Percentiles rank a stretch among this genome's conserved stretches.
phyloP scores from a whole-genome alignment of 2,329 filamentous ascomycete genomes.

The Neofusicoccum kwambonambiense region DNA sequence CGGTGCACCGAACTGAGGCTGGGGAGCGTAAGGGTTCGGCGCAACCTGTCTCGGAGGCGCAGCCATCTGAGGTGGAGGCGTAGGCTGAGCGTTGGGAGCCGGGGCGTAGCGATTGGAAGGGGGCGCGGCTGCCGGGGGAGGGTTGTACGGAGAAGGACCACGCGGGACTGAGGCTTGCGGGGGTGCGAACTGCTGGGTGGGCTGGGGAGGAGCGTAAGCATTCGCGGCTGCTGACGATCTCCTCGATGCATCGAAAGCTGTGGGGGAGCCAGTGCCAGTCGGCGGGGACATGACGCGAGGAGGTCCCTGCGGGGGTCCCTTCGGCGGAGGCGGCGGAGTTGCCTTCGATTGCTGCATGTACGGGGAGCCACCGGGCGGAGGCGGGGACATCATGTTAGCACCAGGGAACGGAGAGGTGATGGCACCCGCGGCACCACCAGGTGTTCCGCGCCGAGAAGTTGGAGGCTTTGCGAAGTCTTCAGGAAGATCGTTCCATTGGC shows the following conservation, averaged over 20 bases:
- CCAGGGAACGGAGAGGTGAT: conserved; percentile 75
- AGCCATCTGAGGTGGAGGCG: conserved; percentile 39
- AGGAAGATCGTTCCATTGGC: conserved; percentile 94
- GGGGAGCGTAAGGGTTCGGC: conserved; percentile 44
- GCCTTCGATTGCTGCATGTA: conserved; percentile 60
- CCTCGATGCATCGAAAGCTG: conserved; percentile 14
- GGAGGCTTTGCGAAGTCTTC: conserved; percentile 62
- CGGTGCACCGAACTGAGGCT: conserved; percentile 20
- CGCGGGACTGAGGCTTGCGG: conserved; percentile 63
- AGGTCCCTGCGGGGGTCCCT: conserved; percentile 59
- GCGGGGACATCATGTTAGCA: conserved; percentile 48
- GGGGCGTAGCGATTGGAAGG: conserved; percentile 65
- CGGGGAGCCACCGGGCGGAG: conserved; percentile 59
- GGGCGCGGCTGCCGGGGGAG: conserved; percentile 77
- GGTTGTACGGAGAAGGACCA: conserved; percentile 82
- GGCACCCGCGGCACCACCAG: conserved; percentile 58
- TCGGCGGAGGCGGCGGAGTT: conserved; percentile 78
- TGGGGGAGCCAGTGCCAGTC: conserved; percentile 48
- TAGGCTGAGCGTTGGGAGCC: conserved; percentile 58
- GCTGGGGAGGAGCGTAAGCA: conserved; percentile 62
- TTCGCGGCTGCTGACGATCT: conserved; percentile 59
- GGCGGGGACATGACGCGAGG: conserved; percentile 71
- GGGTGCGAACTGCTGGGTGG: conserved; percentile 42
- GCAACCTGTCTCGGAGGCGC: conserved; percentile 45
- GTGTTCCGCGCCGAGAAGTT: conserved; percentile 67